Conservation (phyloP, 2,329 filamentous ascomycete species). For the Verticillium dahliae region DNA sequence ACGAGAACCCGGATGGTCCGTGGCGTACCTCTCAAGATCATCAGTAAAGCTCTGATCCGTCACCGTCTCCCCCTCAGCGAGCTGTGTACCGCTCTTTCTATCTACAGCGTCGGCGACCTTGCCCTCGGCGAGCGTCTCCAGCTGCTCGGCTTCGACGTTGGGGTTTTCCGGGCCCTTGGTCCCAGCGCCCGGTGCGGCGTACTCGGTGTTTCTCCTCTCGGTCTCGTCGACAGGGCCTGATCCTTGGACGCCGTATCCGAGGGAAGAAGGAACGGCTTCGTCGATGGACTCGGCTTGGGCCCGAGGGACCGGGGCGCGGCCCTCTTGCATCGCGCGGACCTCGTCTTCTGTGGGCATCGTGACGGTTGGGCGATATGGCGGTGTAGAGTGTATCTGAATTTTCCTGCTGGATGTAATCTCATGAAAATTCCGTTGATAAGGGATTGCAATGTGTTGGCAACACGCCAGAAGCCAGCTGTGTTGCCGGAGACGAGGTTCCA, state of each 20-base stretch:
- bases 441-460: too few relatives aligned
- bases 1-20: background rate
- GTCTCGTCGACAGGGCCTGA: slow-evolving; percentile 12
- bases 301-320: slow-evolving; percentile 7
- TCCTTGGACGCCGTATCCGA: slow-evolving; percentile 12
- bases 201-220: slow-evolving; percentile 10
- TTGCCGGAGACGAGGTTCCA: background rate
- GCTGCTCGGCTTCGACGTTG: slow-evolving; percentile 17
- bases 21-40: slow-evolving; percentile 13
- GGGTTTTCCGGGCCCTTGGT: slow-evolving; percentile 9
- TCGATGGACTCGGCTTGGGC: slow-evolving; percentile 3
- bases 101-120: slow-evolving; percentile 17
- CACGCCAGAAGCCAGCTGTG: background rate
- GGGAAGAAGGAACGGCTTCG: slow-evolving; percentile 12
- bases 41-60: slow-evolving; percentile 11
- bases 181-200: background rate
- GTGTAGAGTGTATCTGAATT: too few relatives aligned
- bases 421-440: too few relatives aligned
- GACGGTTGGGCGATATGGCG: background rate
- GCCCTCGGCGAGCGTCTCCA: slow-evolving; percentile 16
- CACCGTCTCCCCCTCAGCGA: slow-evolving; percentile 11
- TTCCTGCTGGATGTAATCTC: too few relatives aligned
- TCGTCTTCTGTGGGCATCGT: slow-evolving; percentile 2
- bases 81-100: slow-evolving; percentile 16
- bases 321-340: slow-evolving; percentile 4